Conservation (phyloP, 208 protist genomes). For the Leishmania gerbilli region DNA sequence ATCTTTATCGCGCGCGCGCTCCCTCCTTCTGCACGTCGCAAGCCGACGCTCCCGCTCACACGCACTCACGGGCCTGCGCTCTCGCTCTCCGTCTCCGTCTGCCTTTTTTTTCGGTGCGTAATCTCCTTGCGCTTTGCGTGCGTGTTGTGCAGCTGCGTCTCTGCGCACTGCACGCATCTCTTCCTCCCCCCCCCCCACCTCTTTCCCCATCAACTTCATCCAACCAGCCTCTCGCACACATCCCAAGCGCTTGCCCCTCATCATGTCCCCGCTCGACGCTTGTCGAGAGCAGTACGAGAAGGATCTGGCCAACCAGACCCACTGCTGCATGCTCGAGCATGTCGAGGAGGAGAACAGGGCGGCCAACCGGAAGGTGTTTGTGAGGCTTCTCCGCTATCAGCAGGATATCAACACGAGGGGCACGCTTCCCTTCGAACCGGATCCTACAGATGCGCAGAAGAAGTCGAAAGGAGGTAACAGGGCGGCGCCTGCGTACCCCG, state of each 20-base stretch:
- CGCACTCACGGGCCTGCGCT: background rate
- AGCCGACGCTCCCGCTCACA: background rate
- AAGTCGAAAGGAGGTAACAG: constrained; percentile 23
- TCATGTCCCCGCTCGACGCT: constrained; percentile 30
- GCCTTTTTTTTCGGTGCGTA: background rate
- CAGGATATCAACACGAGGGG: constrained; percentile 38
- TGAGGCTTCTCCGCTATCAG: constrained; percentile 39
- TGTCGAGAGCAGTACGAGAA: constrained; percentile 51
- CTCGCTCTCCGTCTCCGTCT: background rate
- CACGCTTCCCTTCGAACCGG: constrained; percentile 25
- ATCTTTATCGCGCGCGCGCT: background rate
- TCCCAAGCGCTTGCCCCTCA: background rate
- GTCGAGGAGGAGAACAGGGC: constrained; percentile 38
- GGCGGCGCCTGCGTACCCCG: constrained; percentile 33
- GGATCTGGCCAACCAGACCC: constrained; percentile 40
- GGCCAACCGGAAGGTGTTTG: constrained; percentile 45
- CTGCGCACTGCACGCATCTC: background rate
- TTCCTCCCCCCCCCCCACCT: background rate
- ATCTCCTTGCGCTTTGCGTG: background rate
- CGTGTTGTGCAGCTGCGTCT: background rate
- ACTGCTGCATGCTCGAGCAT: constrained; percentile 38
- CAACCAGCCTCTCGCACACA: background rate
- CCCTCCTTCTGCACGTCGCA: background rate
- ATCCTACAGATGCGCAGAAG: constrained; percentile 23
- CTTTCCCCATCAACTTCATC: background rate